Conservation (phyloP, 805 yeast species). For the Candida silvicultrix region DNA sequence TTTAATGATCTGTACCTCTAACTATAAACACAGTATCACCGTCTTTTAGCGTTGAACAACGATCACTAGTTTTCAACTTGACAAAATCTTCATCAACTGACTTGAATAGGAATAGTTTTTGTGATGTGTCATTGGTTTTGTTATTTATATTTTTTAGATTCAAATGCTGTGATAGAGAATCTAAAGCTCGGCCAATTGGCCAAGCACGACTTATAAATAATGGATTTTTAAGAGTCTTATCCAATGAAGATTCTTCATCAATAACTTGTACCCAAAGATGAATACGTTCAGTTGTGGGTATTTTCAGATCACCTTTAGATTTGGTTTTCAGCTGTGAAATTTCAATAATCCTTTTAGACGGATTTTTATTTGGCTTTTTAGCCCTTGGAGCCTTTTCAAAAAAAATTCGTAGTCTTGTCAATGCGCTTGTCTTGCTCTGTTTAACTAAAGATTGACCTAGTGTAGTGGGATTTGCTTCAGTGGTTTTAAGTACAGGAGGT, state of each 20-base stretch:
- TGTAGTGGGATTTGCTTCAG: constrained; percentile 11
- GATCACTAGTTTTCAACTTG: constrained; percentile 13
- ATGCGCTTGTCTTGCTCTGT: constrained; percentile 7
- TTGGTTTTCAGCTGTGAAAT: constrained; percentile 10
- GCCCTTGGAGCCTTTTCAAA: constrained; percentile 6
- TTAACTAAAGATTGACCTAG: constrained; percentile 4
- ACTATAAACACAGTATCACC: constrained; percentile 17
- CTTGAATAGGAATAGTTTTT: constrained; percentile 16
- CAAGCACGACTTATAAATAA: constrained; percentile 17
- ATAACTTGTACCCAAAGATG: constrained; percentile 19
- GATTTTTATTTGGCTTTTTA: constrained; percentile 3
- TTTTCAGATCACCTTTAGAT: constrained; percentile 20
- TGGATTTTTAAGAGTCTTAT: constrained; percentile 12
- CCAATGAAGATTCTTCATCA: constrained; percentile 18
- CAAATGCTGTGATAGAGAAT: constrained; percentile 14
- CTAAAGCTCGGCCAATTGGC: constrained; percentile 23
- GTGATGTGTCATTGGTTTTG: constrained; percentile 13
- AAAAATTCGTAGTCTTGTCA: constrained; percentile 16
- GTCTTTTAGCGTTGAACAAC: constrained; percentile 14
- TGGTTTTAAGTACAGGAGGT: constrained; percentile 14
- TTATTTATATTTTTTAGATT: constrained; percentile 19
- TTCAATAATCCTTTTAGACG: constrained; percentile 18
- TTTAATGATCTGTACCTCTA: constrained; percentile 14
- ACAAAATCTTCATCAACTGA: constrained; percentile 4
- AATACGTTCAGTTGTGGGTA: constrained; percentile 15